Percentiles rank a stretch among this genome's conserved stretches.
Evolutionary conservation across 768 basidiomycete species (phyloP).

Genomic region (Gymnopilus dilepis): DNA sequence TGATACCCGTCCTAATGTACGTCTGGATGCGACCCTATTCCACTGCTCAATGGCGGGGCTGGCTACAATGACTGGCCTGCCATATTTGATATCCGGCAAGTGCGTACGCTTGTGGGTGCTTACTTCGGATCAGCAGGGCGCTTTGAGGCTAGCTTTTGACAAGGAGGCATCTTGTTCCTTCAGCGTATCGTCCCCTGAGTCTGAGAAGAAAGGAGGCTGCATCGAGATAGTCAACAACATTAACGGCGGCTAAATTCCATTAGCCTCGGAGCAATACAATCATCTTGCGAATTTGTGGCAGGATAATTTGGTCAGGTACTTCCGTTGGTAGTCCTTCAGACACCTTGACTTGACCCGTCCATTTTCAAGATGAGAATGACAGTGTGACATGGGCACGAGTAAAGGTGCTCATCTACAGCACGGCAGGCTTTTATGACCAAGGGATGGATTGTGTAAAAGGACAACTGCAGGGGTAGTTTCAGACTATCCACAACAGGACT

Average conservation of each 20-base stretch:
- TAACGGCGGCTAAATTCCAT: too few species aligned
- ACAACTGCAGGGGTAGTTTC: constrained; percentile 38
- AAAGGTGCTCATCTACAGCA: too few species aligned
- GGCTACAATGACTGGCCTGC: too few species aligned
- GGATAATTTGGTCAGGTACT: constrained; percentile 10
- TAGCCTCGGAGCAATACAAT: too few species aligned
- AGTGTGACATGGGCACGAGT: constrained; percentile 23
- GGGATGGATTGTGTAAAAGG: too few species aligned
- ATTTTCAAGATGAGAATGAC: constrained; percentile 22
- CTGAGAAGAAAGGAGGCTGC: not conserved
- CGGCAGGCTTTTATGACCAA: too few species aligned
- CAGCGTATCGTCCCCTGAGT: not conserved
- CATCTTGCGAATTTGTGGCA: constrained; percentile 12
- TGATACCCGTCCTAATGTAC: not conserved
- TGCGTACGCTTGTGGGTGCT: not conserved
- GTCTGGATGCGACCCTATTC: too few species aligned
- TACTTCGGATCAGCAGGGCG: not conserved
- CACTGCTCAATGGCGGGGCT: too few species aligned
- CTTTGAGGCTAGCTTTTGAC: not conserved
- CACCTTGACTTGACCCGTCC: constrained; percentile 18
- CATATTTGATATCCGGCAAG: too few species aligned
- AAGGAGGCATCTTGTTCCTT: not conserved
- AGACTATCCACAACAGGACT: too few species aligned
- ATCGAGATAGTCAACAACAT: not conserved
- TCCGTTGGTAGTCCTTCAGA: constrained; percentile 17